Evolutionary conservation across 2,329 filamentous ascomycete genomes (phyloP).

Genomic region (Aspergillus sp.): DNA sequence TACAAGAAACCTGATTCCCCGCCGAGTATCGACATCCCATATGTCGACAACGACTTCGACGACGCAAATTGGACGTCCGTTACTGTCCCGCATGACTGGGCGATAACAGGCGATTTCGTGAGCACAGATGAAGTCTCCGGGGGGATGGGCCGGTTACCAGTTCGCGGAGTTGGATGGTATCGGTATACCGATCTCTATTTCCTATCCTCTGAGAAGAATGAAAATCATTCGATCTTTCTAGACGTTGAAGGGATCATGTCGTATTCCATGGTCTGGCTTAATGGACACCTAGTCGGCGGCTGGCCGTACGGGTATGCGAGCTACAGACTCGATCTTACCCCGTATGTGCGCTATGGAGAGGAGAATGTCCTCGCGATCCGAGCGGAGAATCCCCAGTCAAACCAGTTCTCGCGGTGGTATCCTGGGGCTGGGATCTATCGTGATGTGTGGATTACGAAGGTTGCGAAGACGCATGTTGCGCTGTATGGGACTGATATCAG

Average conservation of each 20-base stretch:
- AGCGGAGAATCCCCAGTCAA: not conserved
- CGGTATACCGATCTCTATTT: not conserved
- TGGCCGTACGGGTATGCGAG: conserved; percentile 8
- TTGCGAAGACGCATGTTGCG: not conserved
- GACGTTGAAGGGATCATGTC: conserved; percentile 7
- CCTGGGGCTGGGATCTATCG: conserved; percentile 6
- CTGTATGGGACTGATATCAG: conserved; percentile 1
- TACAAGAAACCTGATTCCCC: no score
- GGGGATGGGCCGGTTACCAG: not conserved
- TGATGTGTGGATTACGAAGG: conserved; percentile 8
- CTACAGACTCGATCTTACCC: conserved; percentile 1
- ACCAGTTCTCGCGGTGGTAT: conserved; percentile 5
- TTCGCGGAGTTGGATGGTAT: conserved; percentile 8
- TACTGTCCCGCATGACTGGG: conserved; percentile 5
- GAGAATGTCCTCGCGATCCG: conserved; percentile 5
- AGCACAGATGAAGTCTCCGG: not conserved
- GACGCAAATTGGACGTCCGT: not conserved
- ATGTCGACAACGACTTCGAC: not conserved
- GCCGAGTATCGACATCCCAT: not conserved
- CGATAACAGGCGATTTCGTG: not conserved
- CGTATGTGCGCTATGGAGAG: not conserved
- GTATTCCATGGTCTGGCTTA: conserved; percentile 9
- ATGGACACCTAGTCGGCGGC: not conserved
- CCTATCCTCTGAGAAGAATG: not conserved
- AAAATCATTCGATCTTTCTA: not conserved